Conservation (phyloP, 2,329 filamentous ascomycete genomes). For the Paecilomyces niveus region DNA sequence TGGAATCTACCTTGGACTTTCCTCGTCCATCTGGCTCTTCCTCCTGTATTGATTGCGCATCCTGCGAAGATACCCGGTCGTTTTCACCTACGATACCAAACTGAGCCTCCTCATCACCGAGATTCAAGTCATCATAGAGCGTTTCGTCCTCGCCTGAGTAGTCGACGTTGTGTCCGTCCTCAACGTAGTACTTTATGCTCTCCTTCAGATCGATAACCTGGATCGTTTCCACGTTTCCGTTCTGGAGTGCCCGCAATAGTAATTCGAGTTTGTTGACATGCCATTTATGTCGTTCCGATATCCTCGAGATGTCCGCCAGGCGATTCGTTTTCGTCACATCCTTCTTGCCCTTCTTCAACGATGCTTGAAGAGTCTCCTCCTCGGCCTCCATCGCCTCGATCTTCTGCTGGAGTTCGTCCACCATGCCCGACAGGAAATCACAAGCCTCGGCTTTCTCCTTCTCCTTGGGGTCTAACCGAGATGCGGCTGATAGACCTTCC, state of each 20-base stretch:
- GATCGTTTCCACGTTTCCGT: constrained; percentile 80
- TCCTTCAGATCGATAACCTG: constrained; percentile 86
- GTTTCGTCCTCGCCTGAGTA: constrained; percentile 83
- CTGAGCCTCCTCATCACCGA: constrained; percentile 84
- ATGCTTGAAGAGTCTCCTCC: constrained; percentile 74
- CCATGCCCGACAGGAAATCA: constrained; percentile 78
- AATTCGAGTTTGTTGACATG: constrained; percentile 90
- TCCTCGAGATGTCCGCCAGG: constrained; percentile 74
- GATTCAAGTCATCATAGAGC: constrained; percentile 88
- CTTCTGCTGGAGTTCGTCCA: constrained; percentile 88
- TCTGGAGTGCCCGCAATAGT: constrained; percentile 81
- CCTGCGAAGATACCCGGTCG: constrained; percentile 90
- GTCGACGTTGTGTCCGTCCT: constrained; percentile 79
- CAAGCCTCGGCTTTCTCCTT: constrained; percentile 84
- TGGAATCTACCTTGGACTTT: constrained; percentile 52
- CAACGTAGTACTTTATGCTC: constrained; percentile 89
- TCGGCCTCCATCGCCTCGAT: constrained; percentile 91
- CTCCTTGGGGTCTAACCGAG: constrained; percentile 94
- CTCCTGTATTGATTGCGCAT: constrained; percentile 85
- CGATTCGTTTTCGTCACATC: constrained; percentile 76
- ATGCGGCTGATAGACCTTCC: constrained; percentile 84
- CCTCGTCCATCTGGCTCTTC: constrained; percentile 63
- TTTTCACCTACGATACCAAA: constrained; percentile 75
- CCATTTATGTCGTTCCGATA: constrained; percentile 92
- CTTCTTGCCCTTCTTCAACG: constrained; percentile 92